Percentiles rank a stretch among this genome's conserved stretches.
Evolutionary conservation across 306 rosid genomes (phyloP).

Genomic region (Canavalia ensiformis): DNA sequence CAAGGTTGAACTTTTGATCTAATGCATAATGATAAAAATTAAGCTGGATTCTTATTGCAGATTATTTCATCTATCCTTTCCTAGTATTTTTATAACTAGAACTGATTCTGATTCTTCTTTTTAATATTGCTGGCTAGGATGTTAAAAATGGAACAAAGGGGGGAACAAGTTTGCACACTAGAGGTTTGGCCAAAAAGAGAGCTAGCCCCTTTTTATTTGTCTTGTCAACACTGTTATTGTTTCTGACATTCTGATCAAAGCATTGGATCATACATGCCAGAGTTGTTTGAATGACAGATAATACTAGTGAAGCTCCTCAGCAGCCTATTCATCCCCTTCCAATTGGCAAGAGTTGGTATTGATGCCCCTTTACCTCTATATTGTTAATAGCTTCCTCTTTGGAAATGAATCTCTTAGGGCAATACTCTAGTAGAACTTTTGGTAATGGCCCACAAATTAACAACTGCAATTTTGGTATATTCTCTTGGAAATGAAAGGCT

Average conservation of each 20-base stretch:
- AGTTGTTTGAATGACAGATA: conserved; percentile 44
- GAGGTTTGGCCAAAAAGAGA: neutral
- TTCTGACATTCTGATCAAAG: conserved; percentile 50
- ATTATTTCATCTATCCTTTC: conserved; percentile 11
- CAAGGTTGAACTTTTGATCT: conserved; percentile 24
- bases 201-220: neutral
- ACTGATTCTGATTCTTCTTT: neutral
- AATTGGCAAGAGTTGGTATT: conserved; percentile 21
- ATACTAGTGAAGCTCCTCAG: conserved; percentile 46
- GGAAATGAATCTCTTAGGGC: conserved; percentile 44
- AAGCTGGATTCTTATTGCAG: conserved; percentile 2
- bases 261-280: conserved; percentile 51
- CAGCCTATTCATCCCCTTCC: conserved; percentile 50
- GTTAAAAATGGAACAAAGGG: conserved; percentile 12
- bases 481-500: too few relatives aligned
- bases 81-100: neutral
- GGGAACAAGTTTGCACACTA: neutral
- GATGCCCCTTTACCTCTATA: conserved; percentile 46
- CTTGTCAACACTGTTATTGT: neutral
- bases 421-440: conserved; percentile 35
- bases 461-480: neutral
- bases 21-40: neutral
- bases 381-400: conserved; percentile 17
- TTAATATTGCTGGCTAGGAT: neutral
- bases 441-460: conserved; percentile 47